phyloP scores from a whole-genome alignment of 176 grass and related monocot genomes.

The Ampelocalamus luodianensis region DNA sequence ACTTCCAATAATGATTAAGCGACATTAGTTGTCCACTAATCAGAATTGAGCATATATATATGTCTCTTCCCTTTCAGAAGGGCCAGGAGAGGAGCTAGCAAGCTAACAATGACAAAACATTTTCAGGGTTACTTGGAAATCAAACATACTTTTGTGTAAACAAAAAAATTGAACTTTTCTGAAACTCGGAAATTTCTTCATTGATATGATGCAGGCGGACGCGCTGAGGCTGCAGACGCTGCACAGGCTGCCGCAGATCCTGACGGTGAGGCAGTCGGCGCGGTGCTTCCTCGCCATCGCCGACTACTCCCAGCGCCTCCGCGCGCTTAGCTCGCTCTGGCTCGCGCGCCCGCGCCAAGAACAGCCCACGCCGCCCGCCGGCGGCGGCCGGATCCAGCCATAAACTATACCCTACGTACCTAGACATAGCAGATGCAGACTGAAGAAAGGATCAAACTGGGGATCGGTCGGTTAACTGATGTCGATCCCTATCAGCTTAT shows the following conservation, averaged over 20 bases:
- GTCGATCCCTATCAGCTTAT: neutral
- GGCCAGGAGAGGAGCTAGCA: neutral
- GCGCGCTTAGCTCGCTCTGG: conserved; percentile 68
- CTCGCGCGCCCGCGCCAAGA: conserved; percentile 44
- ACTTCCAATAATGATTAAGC: neutral
- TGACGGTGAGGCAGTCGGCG: conserved; percentile 55
- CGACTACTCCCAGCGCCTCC: conserved; percentile 73
- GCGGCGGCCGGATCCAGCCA: conserved; percentile 13
- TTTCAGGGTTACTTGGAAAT: neutral
- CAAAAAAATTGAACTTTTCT: neutral
- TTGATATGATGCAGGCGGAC: conserved; percentile 50
- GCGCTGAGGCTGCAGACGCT: conserved; percentile 60
- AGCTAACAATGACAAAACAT: neutral
- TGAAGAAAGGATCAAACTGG: neutral
- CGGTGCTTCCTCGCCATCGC: conserved; percentile 64
- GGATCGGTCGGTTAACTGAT: neutral
- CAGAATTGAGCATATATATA: neutral
- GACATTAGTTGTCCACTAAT: neutral
- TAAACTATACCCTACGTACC: neutral
- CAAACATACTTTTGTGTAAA: neutral
- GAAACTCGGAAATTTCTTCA: neutral
- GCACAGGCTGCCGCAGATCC: conserved; percentile 59
- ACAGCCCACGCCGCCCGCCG: neutral
- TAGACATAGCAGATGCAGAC: neutral
- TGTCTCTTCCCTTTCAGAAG: neutral